Base-by-base conservation (phyloP, 306 rosid species). In the Sechiopsis laciniata region DNA sequence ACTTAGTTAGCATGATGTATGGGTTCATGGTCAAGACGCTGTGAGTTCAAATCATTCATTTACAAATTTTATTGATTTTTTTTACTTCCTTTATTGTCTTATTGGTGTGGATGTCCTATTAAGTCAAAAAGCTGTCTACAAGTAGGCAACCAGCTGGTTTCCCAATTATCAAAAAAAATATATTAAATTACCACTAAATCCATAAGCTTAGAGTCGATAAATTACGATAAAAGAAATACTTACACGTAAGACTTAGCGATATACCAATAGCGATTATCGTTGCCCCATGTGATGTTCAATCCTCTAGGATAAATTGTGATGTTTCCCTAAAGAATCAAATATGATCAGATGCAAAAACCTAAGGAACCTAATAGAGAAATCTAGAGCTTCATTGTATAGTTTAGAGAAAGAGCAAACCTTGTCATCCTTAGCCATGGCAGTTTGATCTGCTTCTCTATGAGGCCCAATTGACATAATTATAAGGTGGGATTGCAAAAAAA, bases 221-320 rank as follows among this genome's bases (percentile, higher is more conserved):
- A 4, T 13, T 45, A 37, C 7, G 42, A 37, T 37, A 6, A 37
- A 37, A 37, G 42, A 6, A 37, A 37, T 26, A 6, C 42, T 3
- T 37, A 67, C 72, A 1, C 11, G 17, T 10, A 4, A 24, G 55
- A 48, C 10, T 67, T 48, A n/a, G 17, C 5, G 12, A 65, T 67
- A 19, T 50, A 5, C 72, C 72, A 67, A 67, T 67, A 67, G 35
- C 72, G 72, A 45, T 67, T 8, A 19, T 67, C 72, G 55, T 67
- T 67, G 55, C 72, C 72, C 72, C 72, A 67, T 45, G 55, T 67
- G 26, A 45, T 67, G 10, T 67, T 67, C 0, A 67, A 48, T 19
- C 55, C 53, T 67, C 55, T 67, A 2, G 72, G 72, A 67, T 17
- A 21, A 20, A 67, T 17, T 62, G 1, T 7, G 46, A 42, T 16